Evolutionary conservation across 2,329 filamentous ascomycete species (phyloP), one percentile per base, ranked within the genome.

Genomic region (Alternaria brassicicola): DNA sequence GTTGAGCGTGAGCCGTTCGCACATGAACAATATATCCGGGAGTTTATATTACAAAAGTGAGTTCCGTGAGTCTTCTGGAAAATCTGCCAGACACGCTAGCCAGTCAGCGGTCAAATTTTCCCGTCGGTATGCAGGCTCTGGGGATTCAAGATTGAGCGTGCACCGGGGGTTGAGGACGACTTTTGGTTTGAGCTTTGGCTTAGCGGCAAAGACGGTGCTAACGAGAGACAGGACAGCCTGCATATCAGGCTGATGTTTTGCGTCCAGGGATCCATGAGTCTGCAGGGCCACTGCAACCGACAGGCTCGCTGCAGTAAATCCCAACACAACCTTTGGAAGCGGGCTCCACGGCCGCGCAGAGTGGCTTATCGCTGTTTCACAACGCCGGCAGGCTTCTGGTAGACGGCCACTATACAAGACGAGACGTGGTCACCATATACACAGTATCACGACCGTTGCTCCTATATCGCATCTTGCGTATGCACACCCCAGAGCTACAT

Each of bases 351-450:
- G 55, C 64, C 62, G 59, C 62, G 45, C 62, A 55, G 60, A 50
- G 55, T 70, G 66, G 74, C 74, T 78, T 78, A 78, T 78, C 76
- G 69, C 67, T 62, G 73, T 77, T 73, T 66, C 74, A 77, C 69
- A 60, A 53, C 64, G 57, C 59, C 57, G 63, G 55, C 51, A 52
- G 57, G 63, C 68, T 58, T 63, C 59, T 65, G 71, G 74, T 74
- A 71, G 69, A 73, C 61, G 59, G 53, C 53, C 56, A 50, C 48
- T 52, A 48, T 65, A 62, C 62, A 52, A 64, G 41, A 46, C 43
- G 3, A 46, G 57, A 26, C 26, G 47, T 52, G 46, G 54, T 55
- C 63, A 62, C 52, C 48, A 61, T 53, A 63, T 64, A 69, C 67
- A 67, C 28, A 53, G 67, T 55, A 25, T 58, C 66, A 69, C 72